Base-by-base conservation (phyloP, 495 filamentous ascomycete species). In the Aspergillus avenaceus region DNA sequence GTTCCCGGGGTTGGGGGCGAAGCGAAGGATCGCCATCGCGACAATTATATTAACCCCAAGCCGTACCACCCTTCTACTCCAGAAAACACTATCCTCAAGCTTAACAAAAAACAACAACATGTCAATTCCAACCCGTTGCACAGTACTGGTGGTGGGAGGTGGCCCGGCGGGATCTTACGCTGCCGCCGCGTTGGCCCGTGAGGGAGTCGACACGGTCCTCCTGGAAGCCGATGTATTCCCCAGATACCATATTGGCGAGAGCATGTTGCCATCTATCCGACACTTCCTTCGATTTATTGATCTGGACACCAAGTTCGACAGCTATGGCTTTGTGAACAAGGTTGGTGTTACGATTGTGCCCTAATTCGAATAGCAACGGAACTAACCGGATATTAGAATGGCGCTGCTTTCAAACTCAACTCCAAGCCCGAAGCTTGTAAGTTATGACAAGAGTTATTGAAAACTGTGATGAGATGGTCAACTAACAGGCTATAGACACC, bases 261-360 rank as follows among this genome's bases (percentile, higher is more conserved):
- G 71, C 49, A 70, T 78, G 68, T 59, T 80, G 9, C 55, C 76
- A 0, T 82, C 77, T 0, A 62, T 73, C 11, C 69, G 77, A 8
- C 60, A 72, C 36, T 75, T 76, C 22, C 49, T 82, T 0, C 56
- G 63, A 5, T 80, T 78, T 52, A 74, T 80, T 44, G 76, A 78
- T 29, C 41, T 68, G 1, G 63, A 79, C 14, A 42, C 64, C 0
- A 67, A 49, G 14, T 80, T 76, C 49, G 53, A 71, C 14, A 47
- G 25, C 0, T 55, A 77, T 53, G 77, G 77, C 3, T 80, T 81
- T 49, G 42, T 21, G 2, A 60, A 58, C 16, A 80, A 80, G 70
- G 72, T 76, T 38, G 38, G 46, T n/a, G n/a, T n/a, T n/a, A n/a
- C n/a, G n/a, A n/a, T n/a, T n/a, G n/a, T n/a, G n/a, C n/a, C 23